phyloP scores from a whole-genome alignment of 2,329 filamentous ascomycete genomes.

The Cladosporium sp. region DNA sequence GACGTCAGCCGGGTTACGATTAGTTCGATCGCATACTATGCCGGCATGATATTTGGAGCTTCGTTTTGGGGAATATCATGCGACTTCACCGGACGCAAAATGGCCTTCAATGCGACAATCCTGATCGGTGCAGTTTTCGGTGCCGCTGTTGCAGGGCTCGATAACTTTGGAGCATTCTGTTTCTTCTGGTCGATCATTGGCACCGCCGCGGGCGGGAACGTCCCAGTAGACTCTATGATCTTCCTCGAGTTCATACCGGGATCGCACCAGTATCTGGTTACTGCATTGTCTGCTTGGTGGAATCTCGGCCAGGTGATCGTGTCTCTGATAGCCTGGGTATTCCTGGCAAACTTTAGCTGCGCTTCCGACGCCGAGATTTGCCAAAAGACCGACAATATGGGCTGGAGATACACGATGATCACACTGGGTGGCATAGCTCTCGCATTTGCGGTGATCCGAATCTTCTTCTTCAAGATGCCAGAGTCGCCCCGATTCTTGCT shows the following conservation, averaged over 20 bases:
- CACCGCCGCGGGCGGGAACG: constrained; percentile 61
- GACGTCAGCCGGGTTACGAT: constrained; percentile 39
- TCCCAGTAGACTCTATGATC: constrained; percentile 70
- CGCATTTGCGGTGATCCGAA: constrained; percentile 45
- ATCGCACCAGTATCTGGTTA: constrained; percentile 65
- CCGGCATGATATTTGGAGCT: constrained; percentile 69
- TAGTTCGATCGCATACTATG: constrained; percentile 68
- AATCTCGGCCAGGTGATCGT: constrained; percentile 70
- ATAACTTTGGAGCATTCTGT: constrained; percentile 17
- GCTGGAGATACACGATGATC: constrained; percentile 40
- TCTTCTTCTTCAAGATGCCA: constrained; percentile 49
- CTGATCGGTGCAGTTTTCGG: constrained; percentile 49
- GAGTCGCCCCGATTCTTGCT: constrained; percentile 57
- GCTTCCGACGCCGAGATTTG: constrained; percentile 33
- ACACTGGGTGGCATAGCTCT: constrained; percentile 37
- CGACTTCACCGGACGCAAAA: constrained; percentile 67
- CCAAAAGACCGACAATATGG: constrained; percentile 34
- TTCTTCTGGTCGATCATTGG: constrained; percentile 39
- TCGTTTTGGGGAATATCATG: constrained; percentile 74
- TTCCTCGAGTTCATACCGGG: constrained; percentile 78
- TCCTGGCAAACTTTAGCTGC: constrained; percentile 61
- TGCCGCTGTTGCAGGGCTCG: constrained; percentile 14
- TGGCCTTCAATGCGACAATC: constrained; percentile 73
- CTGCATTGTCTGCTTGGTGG: constrained; percentile 76
- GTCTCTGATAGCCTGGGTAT: constrained; percentile 67